These are phyloP conservation scores for Dunaliella salina DNA, from an alignment of 163 green algal genomes.

Conservation along the genomic window DNA sequence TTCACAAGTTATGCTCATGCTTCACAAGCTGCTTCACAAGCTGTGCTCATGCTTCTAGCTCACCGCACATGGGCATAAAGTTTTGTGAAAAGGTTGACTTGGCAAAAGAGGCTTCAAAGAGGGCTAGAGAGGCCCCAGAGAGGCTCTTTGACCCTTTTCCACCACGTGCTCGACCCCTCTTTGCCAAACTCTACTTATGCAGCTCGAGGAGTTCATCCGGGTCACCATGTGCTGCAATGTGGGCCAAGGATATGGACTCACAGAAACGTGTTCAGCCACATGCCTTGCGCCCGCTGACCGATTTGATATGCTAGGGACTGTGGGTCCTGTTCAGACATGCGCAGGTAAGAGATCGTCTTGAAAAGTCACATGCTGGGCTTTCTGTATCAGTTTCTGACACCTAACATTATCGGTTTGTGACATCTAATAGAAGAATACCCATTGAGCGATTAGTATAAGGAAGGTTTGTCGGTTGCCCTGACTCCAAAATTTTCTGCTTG, in stretches of 20 bases:
- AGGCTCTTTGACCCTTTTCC: too few relatives aligned
- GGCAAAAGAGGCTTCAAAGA: too few relatives aligned
- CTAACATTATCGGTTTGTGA: not conserved
- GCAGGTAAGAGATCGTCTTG: slow-evolving; percentile 8
- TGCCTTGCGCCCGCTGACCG: slow-evolving; percentile 63
- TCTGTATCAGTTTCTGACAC: not conserved
- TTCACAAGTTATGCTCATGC: too few relatives aligned
- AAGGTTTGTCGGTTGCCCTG: not conserved
- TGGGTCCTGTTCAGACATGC: slow-evolving; percentile 35
- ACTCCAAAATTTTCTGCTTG: not conserved
- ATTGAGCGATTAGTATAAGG: not conserved
- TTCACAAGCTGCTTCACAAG: too few relatives aligned
- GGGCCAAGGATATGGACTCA: slow-evolving; percentile 50
- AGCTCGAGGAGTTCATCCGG: slow-evolving; percentile 71
- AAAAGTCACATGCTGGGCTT: not conserved
- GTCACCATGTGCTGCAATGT: slow-evolving; percentile 66
- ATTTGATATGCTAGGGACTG: slow-evolving; percentile 26
- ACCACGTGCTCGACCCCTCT: too few relatives aligned
- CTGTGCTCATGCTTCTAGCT: too few relatives aligned
- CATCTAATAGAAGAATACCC: not conserved
- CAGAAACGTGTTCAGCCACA: slow-evolving; percentile 77
- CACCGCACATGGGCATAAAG: too few relatives aligned
- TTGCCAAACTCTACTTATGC: too few relatives aligned
- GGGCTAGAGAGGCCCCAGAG: too few relatives aligned
- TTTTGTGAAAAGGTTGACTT: too few relatives aligned